Evolutionary conservation across 108 stramenopile genomes (phyloP).

Genomic region (Pseudonitzschia multiseries): DNA sequence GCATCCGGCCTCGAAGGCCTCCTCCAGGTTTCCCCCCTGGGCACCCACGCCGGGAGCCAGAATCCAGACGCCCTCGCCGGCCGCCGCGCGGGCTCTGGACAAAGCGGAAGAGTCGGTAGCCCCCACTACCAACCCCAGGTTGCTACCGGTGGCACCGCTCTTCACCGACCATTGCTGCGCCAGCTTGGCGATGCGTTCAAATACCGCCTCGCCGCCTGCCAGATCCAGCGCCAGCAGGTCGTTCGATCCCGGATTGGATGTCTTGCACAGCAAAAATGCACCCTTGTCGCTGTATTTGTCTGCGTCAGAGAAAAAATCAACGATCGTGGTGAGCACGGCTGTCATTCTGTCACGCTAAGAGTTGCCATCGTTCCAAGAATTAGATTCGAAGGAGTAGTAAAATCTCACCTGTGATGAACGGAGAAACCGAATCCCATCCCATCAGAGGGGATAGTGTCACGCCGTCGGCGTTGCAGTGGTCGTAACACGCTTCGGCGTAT

Average conservation of each 20-base stretch:
- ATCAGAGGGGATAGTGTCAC: constrained; percentile 95
- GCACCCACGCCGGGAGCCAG: constrained; percentile 98
- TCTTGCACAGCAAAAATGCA: constrained; percentile 98
- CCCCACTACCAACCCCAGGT: constrained; percentile 94
- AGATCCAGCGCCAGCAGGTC: constrained; percentile 85
- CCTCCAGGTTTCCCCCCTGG: constrained; percentile 92
- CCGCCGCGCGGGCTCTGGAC: constrained; percentile 68
- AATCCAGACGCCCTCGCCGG: constrained; percentile 88
- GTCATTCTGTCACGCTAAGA: neutral
- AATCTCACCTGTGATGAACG: constrained; percentile 88
- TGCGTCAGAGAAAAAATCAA: constrained; percentile 10
- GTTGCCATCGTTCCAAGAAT: neutral
- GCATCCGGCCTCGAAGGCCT: constrained; percentile 78
- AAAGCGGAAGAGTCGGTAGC: constrained; percentile 93
- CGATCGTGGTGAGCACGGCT: neutral
- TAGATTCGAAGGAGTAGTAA: neutral
- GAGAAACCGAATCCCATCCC: constrained; percentile 95
- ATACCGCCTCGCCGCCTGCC: constrained; percentile 55
- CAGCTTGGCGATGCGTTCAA: constrained; percentile 85
- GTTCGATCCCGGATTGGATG: constrained; percentile 94
- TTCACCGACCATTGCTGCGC: constrained; percentile 55
- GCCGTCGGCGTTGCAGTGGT: constrained; percentile 82
- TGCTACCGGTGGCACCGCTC: constrained; percentile 35
- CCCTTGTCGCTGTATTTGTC: constrained; percentile 78
- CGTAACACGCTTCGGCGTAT: constrained; percentile 91